These are phyloP conservation scores for Hortaea werneckii DNA, from an alignment of 2,329 filamentous ascomycete genomes.

Conservation along the genomic window DNA sequence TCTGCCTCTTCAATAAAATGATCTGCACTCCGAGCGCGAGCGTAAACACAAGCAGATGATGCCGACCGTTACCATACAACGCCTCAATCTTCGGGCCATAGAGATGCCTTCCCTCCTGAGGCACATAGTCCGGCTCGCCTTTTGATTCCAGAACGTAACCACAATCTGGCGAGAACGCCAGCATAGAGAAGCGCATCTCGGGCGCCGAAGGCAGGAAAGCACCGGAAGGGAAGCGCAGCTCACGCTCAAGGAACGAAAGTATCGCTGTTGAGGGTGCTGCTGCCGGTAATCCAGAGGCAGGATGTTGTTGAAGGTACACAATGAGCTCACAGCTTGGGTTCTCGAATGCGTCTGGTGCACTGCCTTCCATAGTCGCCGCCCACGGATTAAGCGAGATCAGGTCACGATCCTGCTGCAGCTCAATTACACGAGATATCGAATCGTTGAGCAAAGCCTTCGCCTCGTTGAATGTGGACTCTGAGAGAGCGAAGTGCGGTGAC, in stretches of 20 bases:
- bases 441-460: conserved; percentile 54
- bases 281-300: conserved; percentile 6
- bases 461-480: conserved; percentile 39
- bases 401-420: conserved; percentile 53
- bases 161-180: conserved; percentile 56
- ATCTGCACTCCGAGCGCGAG: conserved; percentile 43
- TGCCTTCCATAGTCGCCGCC: conserved; percentile 57
- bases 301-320: conserved; percentile 64
- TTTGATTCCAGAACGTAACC: conserved; percentile 55
- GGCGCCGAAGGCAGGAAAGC: conserved; percentile 43
- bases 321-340: conserved; percentile 80
- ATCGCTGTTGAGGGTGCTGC: conserved; percentile 13
- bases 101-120: conserved; percentile 43
- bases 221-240: conserved; percentile 50
- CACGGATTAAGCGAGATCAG: conserved; percentile 54
- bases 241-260: conserved; percentile 46
- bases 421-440: conserved; percentile 58
- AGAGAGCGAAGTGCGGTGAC: conserved; percentile 70
- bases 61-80: conserved; percentile 35
- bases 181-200: conserved; percentile 47
- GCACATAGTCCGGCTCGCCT: conserved; percentile 44
- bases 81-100: conserved; percentile 49
- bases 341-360: conserved; percentile 44
- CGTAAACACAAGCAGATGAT: conserved; percentile 44
- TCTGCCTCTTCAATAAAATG: conserved; percentile 48